Evolutionary conservation across 176 grass and related monocot species (phyloP).

Genomic region (Cenchrus purpureus): DNA sequence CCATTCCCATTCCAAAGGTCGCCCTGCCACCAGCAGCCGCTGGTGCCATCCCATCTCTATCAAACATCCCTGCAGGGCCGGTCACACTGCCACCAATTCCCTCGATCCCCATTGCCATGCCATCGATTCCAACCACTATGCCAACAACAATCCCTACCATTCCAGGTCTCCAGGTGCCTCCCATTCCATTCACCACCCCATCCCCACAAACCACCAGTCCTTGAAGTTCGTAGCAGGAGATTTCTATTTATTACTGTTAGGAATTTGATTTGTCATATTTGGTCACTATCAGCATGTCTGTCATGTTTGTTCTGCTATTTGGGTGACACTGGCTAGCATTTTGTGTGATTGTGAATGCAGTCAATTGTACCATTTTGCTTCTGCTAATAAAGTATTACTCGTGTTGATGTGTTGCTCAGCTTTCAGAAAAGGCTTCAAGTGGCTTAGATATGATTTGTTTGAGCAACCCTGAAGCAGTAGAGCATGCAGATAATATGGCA

Average conservation of each 20-base stretch:
- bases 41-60: slow-evolving; percentile 52
- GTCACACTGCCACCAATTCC: slow-evolving; percentile 59
- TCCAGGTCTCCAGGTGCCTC: slow-evolving; percentile 59
- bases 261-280: slow-evolving; percentile 20
- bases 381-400: slow-evolving; percentile 43
- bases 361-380: slow-evolving; percentile 33
- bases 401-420: background rate
- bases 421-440: background rate
- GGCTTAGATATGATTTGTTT: background rate
- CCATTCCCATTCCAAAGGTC: slow-evolving; percentile 55
- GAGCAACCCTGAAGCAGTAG: slow-evolving; percentile 1
- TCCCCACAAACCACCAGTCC: slow-evolving; percentile 55
- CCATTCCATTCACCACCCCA: slow-evolving; percentile 56
- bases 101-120: slow-evolving; percentile 51
- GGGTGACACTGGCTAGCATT: slow-evolving; percentile 40
- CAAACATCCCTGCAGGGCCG: slow-evolving; percentile 47
- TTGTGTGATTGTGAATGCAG: slow-evolving; percentile 49
- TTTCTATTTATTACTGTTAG: slow-evolving; percentile 24
- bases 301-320: slow-evolving; percentile 37
- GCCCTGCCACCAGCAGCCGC: slow-evolving; percentile 44
- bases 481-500: background rate
- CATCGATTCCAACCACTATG: slow-evolving; percentile 52
- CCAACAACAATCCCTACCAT: slow-evolving; percentile 59
- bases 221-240: slow-evolving; percentile 43
- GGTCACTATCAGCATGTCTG: slow-evolving; percentile 37